These are phyloP conservation scores for Drechmeria coniospora DNA, from an alignment of 2,329 filamentous ascomycete species.

Conservation along the genomic window DNA sequence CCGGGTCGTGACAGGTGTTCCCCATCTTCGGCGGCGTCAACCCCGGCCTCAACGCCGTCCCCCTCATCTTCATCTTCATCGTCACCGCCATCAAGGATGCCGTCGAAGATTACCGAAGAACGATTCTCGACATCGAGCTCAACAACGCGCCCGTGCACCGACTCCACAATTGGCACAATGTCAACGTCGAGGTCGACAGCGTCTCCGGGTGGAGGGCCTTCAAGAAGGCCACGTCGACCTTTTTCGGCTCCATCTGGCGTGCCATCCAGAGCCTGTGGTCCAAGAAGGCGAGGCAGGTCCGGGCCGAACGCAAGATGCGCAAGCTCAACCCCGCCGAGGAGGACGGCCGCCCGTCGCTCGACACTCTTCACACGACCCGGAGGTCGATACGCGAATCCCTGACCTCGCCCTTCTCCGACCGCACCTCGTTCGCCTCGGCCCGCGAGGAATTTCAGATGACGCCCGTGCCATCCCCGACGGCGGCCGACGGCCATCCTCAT, in stretches of 20 bases:
- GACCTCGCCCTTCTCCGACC: conserved; percentile 36
- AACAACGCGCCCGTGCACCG: conserved; percentile 95
- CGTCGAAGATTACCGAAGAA: conserved; percentile 88
- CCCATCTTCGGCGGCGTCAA: conserved; percentile 88
- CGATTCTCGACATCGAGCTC: conserved; percentile 76
- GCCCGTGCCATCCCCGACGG: conserved; percentile 70
- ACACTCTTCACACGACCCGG: conserved; percentile 19
- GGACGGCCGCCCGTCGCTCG: conserved; percentile 44
- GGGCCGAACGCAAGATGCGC: conserved; percentile 28
- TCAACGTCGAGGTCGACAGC: conserved; percentile 80
- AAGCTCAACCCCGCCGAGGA: conserved; percentile 10
- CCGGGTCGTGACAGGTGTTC: conserved; percentile 53
- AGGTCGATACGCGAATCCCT: conserved; percentile 22
- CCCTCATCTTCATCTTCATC: conserved; percentile 79
- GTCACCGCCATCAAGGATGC: conserved; percentile 89
- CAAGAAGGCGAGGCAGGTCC: conserved; percentile 33
- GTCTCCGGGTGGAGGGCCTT: conserved; percentile 73
- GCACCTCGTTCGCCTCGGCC: conserved; percentile 36
- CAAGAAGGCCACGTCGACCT: conserved; percentile 71
- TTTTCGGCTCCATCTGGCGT: conserved; percentile 38
- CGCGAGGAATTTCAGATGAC: conserved; percentile 85
- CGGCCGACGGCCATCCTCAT: conserved; percentile 19
- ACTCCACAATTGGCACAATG: conserved; percentile 76
- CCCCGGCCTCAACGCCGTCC: conserved; percentile 77
- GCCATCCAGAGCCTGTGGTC: conserved; percentile 31